Evolutionary conservation across 352 stramenopile species (phyloP).

Genomic region (Pythium volutum): DNA sequence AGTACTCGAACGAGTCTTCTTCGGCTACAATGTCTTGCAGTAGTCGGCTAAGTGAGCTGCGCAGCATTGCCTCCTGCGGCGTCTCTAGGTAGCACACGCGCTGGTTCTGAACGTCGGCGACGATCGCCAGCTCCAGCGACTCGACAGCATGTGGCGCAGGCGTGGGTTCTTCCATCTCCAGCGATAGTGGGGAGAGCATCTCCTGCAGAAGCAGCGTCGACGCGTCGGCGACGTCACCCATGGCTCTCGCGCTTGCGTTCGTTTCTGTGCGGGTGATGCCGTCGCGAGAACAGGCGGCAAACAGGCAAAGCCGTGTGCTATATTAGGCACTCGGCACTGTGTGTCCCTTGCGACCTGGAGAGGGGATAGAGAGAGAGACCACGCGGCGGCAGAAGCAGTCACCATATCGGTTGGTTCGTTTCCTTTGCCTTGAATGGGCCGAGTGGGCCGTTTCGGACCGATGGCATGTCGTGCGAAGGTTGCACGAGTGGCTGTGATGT

Average conservation of each 20-base stretch:
- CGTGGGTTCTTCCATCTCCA: not conserved
- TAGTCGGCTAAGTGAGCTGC: constrained; percentile 42
- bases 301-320: not conserved
- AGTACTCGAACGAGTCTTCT: constrained; percentile 38
- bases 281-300: not conserved
- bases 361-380: not conserved
- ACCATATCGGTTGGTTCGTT: not conserved
- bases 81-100: not conserved
- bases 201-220: constrained; percentile 2
- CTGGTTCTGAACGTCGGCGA: not conserved
- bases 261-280: not conserved
- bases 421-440: not conserved
- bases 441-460: constrained; percentile 2
- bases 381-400: not conserved
- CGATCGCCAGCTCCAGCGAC: not conserved
- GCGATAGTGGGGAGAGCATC: constrained; percentile 5
- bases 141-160: not conserved
- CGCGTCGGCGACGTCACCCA: constrained; percentile 3
- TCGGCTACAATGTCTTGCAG: constrained; percentile 51
- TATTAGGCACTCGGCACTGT: not conserved
- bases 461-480: constrained; percentile 34
- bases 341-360: not conserved
- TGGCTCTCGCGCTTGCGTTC: not conserved
- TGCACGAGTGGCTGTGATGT: constrained; percentile 19
- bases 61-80: constrained; percentile 36